These are phyloP conservation scores for Macrocybe gigantea DNA, from an alignment of 768 basidiomycete genomes.

Conservation along the genomic window DNA sequence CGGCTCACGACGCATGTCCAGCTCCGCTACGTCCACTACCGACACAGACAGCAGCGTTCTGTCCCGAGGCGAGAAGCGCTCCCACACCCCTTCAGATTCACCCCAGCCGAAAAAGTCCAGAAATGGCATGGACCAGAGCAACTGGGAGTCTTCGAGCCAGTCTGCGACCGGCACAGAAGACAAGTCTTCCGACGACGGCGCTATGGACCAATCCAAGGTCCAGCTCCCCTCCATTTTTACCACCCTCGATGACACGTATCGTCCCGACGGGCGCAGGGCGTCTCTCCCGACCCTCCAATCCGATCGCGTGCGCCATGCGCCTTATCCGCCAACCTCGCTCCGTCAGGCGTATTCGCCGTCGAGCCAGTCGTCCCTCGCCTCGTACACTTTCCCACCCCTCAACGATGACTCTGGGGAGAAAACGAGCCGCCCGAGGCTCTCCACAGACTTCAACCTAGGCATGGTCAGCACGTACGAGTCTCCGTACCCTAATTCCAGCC, in stretches of 20 bases:
- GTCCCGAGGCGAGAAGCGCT: conserved; percentile 57
- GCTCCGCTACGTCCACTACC: conserved; percentile 61
- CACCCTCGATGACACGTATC: conserved; percentile 57
- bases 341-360: conserved; percentile 44
- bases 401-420: conserved; percentile 32
- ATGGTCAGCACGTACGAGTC: conserved; percentile 36
- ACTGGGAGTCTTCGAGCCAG: conserved; percentile 27
- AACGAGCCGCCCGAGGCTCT: conserved; percentile 39
- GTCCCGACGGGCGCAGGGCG: conserved; percentile 51
- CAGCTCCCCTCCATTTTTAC: conserved; percentile 73
- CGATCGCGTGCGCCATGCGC: conserved; percentile 51
- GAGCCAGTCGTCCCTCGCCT: conserved; percentile 35
- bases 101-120: conserved; percentile 49
- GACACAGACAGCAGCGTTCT: conserved; percentile 61
- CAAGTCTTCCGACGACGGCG: conserved; percentile 32
- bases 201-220: conserved; percentile 44
- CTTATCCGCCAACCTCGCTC: conserved; percentile 45
- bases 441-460: conserved; percentile 40
- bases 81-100: conserved; percentile 48
- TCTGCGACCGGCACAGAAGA: conserved; percentile 23
- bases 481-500: conserved; percentile 41
- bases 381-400: conserved; percentile 54
- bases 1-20: conserved; percentile 69
- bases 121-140: conserved; percentile 23
- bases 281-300: conserved; percentile 59